Evolutionary conservation across 2,329 filamentous ascomycete species (phyloP).

Genomic region (Curvularia eragrostidis): DNA sequence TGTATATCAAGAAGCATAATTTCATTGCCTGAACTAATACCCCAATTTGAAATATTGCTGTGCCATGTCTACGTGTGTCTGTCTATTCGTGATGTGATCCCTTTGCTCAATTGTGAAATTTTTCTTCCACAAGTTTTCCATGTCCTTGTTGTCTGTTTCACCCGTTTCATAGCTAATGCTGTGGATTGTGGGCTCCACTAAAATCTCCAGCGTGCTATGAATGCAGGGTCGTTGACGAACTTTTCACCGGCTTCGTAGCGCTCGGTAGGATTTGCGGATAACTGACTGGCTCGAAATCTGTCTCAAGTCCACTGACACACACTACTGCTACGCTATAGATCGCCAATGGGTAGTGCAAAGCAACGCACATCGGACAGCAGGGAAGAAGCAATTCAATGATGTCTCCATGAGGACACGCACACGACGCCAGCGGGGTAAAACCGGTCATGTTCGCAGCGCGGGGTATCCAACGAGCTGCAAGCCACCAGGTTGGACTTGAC

Average conservation of each 20-base stretch:
- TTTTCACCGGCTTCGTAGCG: neutral
- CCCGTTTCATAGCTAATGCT: neutral
- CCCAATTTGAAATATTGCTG: constrained; percentile 1
- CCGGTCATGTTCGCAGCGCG: neutral
- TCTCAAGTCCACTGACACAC: neutral
- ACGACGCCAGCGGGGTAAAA: neutral
- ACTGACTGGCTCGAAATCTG: neutral
- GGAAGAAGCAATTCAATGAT: neutral
- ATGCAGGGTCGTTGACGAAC: neutral
- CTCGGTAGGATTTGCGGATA: constrained; percentile 3
- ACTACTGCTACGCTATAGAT: neutral
- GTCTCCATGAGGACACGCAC: neutral
- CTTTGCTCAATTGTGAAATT: too few relatives aligned
- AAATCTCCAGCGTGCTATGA: neutral
- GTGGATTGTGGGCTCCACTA: neutral
- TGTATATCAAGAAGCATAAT: constrained; percentile 43
- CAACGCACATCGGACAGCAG: neutral
- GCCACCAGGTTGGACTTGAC: neutral
- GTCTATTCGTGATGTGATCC: too few relatives aligned
- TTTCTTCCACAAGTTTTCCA: too few relatives aligned
- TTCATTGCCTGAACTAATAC: constrained; percentile 37
- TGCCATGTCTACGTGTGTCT: neutral
- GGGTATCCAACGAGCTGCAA: constrained; percentile 4
- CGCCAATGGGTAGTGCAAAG: neutral
- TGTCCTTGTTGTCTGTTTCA: too few relatives aligned